Conservation (phyloP, 768 basidiomycete genomes). For the Kwoniella sp. region DNA sequence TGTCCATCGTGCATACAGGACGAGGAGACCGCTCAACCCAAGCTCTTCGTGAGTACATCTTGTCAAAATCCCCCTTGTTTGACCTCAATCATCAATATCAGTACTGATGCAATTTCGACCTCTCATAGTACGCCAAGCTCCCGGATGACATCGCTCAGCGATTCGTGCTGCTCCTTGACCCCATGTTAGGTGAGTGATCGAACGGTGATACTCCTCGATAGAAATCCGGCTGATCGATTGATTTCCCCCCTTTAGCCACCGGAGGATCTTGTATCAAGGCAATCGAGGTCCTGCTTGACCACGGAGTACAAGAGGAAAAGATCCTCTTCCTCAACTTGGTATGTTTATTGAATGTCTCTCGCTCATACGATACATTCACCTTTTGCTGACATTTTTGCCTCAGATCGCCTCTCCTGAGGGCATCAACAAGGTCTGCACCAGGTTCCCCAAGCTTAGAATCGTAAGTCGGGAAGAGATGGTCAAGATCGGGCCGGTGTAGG, state of each 20-base stretch:
- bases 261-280: constrained; percentile 98
- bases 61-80: neutral
- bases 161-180: constrained; percentile 92
- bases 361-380: neutral
- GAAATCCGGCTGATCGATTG: no score
- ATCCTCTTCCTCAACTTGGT: constrained; percentile 95
- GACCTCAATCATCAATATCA: no score
- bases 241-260: constrained; percentile 64
- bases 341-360: constrained; percentile 37
- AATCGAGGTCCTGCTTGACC: constrained; percentile 86
- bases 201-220: no score
- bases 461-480: constrained; percentile 60
- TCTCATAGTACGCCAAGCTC: constrained; percentile 64
- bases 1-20: constrained; percentile 63
- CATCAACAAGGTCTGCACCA: constrained; percentile 73
- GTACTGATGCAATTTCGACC: no score
- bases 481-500: neutral
- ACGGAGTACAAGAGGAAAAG: constrained; percentile 89
- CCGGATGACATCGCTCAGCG: constrained; percentile 89
- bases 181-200: constrained; percentile 79
- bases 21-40: constrained; percentile 89
- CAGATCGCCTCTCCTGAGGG: constrained; percentile 91
- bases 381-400: constrained; percentile 6
- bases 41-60: constrained; percentile 66
- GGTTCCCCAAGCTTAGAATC: constrained; percentile 75